Base-by-base conservation (phyloP, 2,329 filamentous ascomycete species). In the Aspergillus tamarii region DNA sequence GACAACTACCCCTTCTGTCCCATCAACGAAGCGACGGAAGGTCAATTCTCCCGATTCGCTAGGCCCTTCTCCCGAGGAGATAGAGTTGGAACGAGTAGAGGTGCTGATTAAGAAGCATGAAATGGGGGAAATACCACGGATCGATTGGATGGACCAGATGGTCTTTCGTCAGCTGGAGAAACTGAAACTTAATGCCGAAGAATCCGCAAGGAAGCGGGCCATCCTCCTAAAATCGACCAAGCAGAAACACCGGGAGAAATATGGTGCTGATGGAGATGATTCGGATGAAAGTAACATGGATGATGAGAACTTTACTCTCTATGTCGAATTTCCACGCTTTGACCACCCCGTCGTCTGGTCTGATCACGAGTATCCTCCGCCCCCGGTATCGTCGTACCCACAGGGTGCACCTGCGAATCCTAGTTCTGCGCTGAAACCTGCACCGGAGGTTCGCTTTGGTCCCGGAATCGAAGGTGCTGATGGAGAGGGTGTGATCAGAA, bases 321-420 rank as follows among this genome's bases (percentile, higher is more conserved):
- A 96, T 72, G 85, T 99, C 56, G 95, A 99, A 73, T 88, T 99
- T 55, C 94, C 94, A 14, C 89, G 94, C 12, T 99, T 97, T 75
- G 95, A 99, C 74, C 96, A 97, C 70, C 93, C 95, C 0, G 88
- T 99, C 48, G 92, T 99, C 30, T 99, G 96, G 81, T 91, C 93
- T 34, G 95, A 99, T 75, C 89, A 95, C 72, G 93, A 97, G 75
- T 99, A 99, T 73, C 88, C 91, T 1, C 87, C 93, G 1, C 92
- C 94, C 1, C 92, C 93, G 0, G 85, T 96, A 46, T 95, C 94
- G 1, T 87, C 90, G 14, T 83, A 94, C 63, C 86, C 90, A 68
- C 85, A 91, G 69, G 79, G 86, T 63, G 84, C 85, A 2, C 81
- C 85, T 7, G 88, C 88, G 7, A 87, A 89, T 67, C 88, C 89